phyloP scores from a whole-genome alignment of 345 rosid genomes.

The Citrus reticulata region DNA sequence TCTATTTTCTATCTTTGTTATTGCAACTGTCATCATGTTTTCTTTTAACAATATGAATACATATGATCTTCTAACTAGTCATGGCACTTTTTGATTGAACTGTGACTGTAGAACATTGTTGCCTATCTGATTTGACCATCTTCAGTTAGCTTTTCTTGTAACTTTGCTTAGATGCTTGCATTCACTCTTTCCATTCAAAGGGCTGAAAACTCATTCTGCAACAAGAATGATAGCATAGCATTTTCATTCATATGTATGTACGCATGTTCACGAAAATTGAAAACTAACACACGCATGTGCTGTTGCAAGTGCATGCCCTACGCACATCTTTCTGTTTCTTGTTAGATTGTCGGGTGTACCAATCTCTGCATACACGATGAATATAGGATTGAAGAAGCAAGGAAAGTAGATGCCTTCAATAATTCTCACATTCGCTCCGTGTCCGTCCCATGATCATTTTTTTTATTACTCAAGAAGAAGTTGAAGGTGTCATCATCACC shows the following conservation, averaged over 20 bases:
- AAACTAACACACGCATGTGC: background rate
- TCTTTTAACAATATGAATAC: background rate
- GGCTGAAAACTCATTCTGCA: background rate
- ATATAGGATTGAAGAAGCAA: background rate
- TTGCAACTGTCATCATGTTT: background rate
- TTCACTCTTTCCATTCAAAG: background rate
- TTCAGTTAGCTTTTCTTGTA: background rate
- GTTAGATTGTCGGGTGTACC: background rate
- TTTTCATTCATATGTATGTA: background rate
- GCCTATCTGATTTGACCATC: background rate
- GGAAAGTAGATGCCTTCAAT: background rate
- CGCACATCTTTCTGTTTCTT: background rate
- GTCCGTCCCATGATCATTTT: slow-evolving; percentile 1
- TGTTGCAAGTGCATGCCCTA: background rate
- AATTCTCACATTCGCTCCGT: slow-evolving; percentile 4
- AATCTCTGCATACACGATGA: background rate
- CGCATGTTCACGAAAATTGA: background rate
- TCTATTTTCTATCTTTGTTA: background rate
- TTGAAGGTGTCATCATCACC: background rate
- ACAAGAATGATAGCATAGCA: background rate
- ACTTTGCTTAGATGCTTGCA: background rate
- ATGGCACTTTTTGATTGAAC: background rate
- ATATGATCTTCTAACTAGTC: background rate
- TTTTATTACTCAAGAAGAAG: background rate
- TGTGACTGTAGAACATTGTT: background rate